These are phyloP conservation scores for Tetracladium marchalianum DNA, from an alignment of 495 filamentous ascomycete species.

Conservation along the genomic window DNA sequence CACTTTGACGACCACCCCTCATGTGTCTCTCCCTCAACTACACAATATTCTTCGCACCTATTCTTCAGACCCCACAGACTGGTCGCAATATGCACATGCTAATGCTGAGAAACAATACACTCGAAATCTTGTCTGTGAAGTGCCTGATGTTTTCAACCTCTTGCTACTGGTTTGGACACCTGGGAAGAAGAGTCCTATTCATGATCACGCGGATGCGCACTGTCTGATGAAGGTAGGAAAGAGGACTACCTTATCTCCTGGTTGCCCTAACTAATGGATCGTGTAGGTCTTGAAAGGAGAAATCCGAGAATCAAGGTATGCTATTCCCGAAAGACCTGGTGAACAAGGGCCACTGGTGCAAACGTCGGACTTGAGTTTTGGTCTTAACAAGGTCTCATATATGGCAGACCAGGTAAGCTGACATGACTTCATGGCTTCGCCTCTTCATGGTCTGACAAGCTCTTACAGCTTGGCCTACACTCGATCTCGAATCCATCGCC, in stretches of 20 bases:
- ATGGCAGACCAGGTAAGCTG: conserved; percentile 53
- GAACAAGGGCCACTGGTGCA: conserved; percentile 5
- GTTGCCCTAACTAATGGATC: conserved; percentile 23
- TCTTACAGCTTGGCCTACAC: conserved; percentile 62
- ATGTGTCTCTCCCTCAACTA: conserved; percentile 5
- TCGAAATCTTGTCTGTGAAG: conserved; percentile 81
- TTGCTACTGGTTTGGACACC: conserved; percentile 90
- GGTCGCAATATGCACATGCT: conserved; percentile 60
- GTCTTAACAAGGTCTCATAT: conserved; percentile 52
- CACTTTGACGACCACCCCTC: conserved; percentile 3
- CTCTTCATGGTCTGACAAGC: neutral
- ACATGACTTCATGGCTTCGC: neutral
- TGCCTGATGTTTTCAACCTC: conserved; percentile 30
- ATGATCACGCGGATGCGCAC: conserved; percentile 81
- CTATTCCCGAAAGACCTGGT: conserved; percentile 46
- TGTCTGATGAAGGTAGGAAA: conserved; percentile 47
- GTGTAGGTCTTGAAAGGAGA: conserved; percentile 53
- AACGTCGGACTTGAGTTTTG: conserved; percentile 9
- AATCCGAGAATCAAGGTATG: conserved; percentile 71
- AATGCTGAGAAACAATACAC: conserved; percentile 64
- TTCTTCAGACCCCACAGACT: conserved; percentile 35
- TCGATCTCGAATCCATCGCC: conserved; percentile 64
- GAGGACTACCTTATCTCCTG: neutral
- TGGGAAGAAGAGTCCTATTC: conserved; percentile 73
- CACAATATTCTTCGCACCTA: conserved; percentile 11